These are phyloP conservation scores for Porodaedalea pini DNA, from an alignment of 1,284 basidiomycete genomes.

Conservation along the genomic window DNA sequence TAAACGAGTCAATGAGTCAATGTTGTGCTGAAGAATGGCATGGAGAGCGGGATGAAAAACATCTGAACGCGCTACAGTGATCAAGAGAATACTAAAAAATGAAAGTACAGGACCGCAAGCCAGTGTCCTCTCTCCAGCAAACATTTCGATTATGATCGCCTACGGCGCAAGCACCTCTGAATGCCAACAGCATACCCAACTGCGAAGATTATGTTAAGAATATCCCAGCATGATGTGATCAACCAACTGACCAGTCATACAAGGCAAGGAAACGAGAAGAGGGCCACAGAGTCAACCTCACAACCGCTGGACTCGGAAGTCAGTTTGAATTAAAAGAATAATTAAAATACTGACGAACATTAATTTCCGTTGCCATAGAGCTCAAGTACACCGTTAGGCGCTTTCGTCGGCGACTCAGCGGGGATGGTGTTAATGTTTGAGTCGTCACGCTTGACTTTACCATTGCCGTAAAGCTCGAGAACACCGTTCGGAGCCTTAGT, in stretches of 20 bases:
- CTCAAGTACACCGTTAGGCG: conserved; percentile 27
- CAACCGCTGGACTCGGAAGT: too few species aligned
- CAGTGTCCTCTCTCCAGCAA: conserved; percentile 19
- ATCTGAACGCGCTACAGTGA: neutral
- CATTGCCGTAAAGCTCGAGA: conserved; percentile 22
- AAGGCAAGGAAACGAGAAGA: too few species aligned
- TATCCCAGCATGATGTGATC: too few species aligned
- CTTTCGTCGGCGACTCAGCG: conserved; percentile 34
- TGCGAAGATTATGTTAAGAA: neutral
- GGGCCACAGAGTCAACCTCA: too few species aligned
- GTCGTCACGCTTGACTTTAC: conserved; percentile 20
- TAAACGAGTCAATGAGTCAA: neutral
- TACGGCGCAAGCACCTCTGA: neutral
- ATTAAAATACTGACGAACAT: too few species aligned
- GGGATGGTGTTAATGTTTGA: conserved; percentile 31
- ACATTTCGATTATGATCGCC: conserved; percentile 9
- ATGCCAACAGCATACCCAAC: neutral
- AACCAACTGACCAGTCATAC: too few species aligned
- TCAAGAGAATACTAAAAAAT: neutral
- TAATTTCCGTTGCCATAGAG: conserved; percentile 16
- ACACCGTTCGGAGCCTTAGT: conserved; percentile 26
- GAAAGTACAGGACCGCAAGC: conserved; percentile 20
- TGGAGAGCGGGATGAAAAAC: neutral
- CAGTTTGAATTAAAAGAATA: too few species aligned
- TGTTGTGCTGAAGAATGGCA: conserved; percentile 20